phyloP scores from a whole-genome alignment of 2,329 filamentous ascomycete genomes.

The Hymenoscyphus fraxineus region DNA sequence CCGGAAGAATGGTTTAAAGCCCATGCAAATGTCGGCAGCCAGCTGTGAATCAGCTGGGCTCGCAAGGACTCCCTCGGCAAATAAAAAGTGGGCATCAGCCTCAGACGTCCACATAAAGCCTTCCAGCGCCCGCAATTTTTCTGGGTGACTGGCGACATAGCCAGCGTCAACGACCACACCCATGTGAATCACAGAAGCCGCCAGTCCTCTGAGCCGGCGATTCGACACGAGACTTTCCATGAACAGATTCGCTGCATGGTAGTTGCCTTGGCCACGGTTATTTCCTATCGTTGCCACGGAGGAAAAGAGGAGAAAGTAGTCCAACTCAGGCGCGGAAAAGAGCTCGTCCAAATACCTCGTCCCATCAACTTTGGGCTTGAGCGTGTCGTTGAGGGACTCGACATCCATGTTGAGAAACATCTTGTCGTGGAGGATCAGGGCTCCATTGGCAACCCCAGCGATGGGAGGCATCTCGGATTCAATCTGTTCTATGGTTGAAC shows the following conservation, averaged over 20 bases:
- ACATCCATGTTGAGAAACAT: constrained; percentile 32
- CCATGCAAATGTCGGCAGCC: constrained; percentile 2
- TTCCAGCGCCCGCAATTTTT: background rate
- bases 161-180: constrained; percentile 42
- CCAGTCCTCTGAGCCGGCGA: constrained; percentile 38
- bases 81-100: constrained; percentile 39
- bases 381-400: constrained; percentile 26
- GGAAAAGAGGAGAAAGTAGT: constrained; percentile 40
- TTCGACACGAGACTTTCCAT: constrained; percentile 39
- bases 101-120: constrained; percentile 28
- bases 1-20: background rate
- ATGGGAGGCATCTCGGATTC: constrained; percentile 29
- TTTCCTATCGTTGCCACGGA: constrained; percentile 33
- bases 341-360: constrained; percentile 33
- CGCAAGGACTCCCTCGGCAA: constrained; percentile 41
- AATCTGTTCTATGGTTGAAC: constrained; percentile 3
- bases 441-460: constrained; percentile 42
- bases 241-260: constrained; percentile 44
- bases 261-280: constrained; percentile 42
- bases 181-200: constrained; percentile 40
- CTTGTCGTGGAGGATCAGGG: constrained; percentile 42
- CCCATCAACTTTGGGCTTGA: constrained; percentile 38
- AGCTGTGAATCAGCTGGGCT: constrained; percentile 19
- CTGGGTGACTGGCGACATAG: constrained; percentile 27
- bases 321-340: constrained; percentile 32